These are phyloP conservation scores for Erythrophleum ivorense DNA, from an alignment of 331 rosid species.

Conservation along the genomic window DNA sequence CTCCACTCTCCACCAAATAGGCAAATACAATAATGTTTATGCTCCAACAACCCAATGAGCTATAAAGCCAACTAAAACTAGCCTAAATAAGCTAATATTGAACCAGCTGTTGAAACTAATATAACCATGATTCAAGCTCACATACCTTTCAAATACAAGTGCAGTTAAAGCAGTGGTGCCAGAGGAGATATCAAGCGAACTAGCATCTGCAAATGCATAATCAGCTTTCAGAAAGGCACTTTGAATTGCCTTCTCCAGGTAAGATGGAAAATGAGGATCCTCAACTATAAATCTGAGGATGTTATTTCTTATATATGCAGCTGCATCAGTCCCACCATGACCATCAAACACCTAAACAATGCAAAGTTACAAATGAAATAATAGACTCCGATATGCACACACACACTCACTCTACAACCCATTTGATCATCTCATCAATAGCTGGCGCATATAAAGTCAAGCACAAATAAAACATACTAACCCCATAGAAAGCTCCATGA, in stretches of 20 bases:
- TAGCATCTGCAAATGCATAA: constrained; percentile 80
- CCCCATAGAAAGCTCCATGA: constrained; percentile 87
- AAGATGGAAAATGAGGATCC: constrained; percentile 71
- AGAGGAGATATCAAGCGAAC: constrained; percentile 80
- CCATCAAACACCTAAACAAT: constrained; percentile 81
- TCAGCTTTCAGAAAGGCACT: constrained; percentile 81
- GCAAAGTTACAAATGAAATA: background rate
- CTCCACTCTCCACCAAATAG: background rate
- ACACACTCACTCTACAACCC: background rate
- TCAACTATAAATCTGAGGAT: constrained; percentile 74
- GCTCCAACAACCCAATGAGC: constrained; percentile 6
- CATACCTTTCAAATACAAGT: constrained; percentile 67
- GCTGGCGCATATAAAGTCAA: constrained; percentile 21
- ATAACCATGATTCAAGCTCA: constrained; percentile 27
- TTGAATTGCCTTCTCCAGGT: constrained; percentile 65
- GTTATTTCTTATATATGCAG: constrained; percentile 68
- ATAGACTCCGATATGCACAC: background rate
- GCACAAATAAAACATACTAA: constrained; percentile 46
- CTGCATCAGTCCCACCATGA: constrained; percentile 88
- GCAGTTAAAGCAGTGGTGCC: constrained; percentile 90
- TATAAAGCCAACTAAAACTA: constrained; percentile 16
- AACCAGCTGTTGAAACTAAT: background rate
- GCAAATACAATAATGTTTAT: background rate
- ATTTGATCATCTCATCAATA: constrained; percentile 26
- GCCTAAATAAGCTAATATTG: constrained; percentile 12